Conservation (phyloP, 345 rosid genomes). For the Hibiscus trionum region DNA sequence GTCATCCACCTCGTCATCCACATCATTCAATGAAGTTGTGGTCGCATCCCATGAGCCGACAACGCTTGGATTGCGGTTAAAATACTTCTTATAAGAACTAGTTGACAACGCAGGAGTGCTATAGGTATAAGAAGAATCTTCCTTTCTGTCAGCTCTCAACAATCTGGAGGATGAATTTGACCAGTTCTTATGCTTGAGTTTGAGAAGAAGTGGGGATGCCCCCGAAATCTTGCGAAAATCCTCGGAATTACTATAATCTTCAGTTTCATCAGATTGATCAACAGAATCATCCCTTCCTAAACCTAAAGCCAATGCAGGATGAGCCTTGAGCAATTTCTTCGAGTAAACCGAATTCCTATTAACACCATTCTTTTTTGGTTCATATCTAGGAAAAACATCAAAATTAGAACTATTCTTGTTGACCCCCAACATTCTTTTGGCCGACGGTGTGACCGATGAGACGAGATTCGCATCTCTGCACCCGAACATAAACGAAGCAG, state of each 20-base stretch:
- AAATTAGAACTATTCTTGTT: conserved; percentile 39
- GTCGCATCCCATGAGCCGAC: conserved; percentile 87
- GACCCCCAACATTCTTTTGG: conserved; percentile 32
- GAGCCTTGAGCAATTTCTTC: conserved; percentile 31
- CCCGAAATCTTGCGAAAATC: conserved; percentile 43
- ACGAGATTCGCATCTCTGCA: conserved; percentile 57
- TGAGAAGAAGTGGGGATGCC: conserved; percentile 61
- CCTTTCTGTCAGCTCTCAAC: conserved; percentile 43
- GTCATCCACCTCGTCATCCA: conserved; percentile 69
- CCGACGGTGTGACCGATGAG: conserved; percentile 26
- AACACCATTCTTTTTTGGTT: conserved; percentile 31
- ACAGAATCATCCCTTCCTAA: conserved; percentile 38
- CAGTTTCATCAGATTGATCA: conserved; percentile 63
- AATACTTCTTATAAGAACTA: conserved; percentile 63
- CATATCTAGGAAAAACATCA: conserved; percentile 42
- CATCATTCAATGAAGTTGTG: conserved; percentile 72
- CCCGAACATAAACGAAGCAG: conserved; percentile 43
- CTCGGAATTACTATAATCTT: conserved; percentile 53
- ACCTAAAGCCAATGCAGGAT: conserved; percentile 34
- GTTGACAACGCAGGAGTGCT: conserved; percentile 88
- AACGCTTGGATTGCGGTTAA: conserved; percentile 52
- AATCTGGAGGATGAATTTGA: conserved; percentile 50
- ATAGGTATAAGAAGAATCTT: conserved; percentile 65
- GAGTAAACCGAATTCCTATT: conserved; percentile 24
- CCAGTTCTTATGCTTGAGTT: conserved; percentile 58